phyloP scores from a whole-genome alignment of 208 protist species.

The Trypanosoma melophagium region DNA sequence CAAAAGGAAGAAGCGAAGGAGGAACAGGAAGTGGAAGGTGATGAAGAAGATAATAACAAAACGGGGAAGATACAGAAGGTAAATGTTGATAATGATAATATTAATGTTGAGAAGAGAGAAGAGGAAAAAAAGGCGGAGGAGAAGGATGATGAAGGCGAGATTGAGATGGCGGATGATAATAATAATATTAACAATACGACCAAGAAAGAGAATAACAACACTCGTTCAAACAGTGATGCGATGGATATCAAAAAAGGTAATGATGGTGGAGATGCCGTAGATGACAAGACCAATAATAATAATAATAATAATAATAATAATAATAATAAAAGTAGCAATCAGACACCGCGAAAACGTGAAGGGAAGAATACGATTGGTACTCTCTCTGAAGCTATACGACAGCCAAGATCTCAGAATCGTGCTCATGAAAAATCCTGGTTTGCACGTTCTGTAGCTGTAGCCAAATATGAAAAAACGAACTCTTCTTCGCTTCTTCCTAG shows the following conservation, averaged over 20 bases:
- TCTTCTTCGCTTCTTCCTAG: conserved; percentile 21
- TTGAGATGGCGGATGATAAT: neutral
- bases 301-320: no score
- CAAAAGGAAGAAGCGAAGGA: neutral
- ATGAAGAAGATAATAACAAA: neutral
- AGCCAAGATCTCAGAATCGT: neutral
- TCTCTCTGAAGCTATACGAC: neutral
- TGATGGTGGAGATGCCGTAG: neutral
- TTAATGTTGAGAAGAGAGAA: neutral
- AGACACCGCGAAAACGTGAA: no score
- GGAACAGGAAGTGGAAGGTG: neutral
- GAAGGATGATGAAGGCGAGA: neutral
- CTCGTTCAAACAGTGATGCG: no score
- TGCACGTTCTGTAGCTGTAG: conserved; percentile 60
- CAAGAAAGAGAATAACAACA: no score
- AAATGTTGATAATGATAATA: neutral
- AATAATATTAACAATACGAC: neutral
- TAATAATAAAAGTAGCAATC: no score
- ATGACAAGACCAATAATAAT: neutral
- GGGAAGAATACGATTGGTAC: no score
- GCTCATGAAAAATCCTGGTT: conserved; percentile 44
- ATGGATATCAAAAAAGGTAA: neutral
- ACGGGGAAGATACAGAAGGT: neutral
- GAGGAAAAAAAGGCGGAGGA: neutral
- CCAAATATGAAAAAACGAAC: conserved; percentile 23